phyloP scores from a whole-genome alignment of 2,329 filamentous ascomycete genomes.

The Shiraia sp. region DNA sequence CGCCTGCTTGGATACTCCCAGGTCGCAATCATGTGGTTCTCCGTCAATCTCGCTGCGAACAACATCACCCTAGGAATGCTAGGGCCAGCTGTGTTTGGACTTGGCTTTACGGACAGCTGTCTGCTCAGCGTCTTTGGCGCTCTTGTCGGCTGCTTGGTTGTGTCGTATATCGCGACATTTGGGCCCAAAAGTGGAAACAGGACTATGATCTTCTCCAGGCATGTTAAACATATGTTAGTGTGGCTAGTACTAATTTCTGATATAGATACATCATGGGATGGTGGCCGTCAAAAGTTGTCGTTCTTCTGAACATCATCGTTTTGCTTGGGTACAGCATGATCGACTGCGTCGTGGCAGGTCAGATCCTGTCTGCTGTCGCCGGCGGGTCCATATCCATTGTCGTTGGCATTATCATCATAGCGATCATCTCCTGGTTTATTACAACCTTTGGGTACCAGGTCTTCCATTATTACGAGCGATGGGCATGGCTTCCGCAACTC shows the following conservation, averaged over 20 bases:
- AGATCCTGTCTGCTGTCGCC: conserved; percentile 69
- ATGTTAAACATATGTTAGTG: no score
- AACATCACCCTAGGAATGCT: conserved; percentile 68
- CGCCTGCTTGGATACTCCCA: conserved; percentile 59
- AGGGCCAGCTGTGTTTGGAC: conserved; percentile 60
- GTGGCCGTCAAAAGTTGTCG: conserved; percentile 67
- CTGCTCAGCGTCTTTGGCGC: conserved; percentile 62
- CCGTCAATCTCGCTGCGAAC: conserved; percentile 65
- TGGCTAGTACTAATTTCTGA: no score
- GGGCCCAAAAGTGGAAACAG: conserved; percentile 64
- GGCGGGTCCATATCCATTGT: conserved; percentile 62
- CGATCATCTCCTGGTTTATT: conserved; percentile 64
- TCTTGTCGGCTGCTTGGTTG: conserved; percentile 57
- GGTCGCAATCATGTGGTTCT: conserved; percentile 63
- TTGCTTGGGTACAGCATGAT: conserved; percentile 66
- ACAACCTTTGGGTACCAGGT: conserved; percentile 69
- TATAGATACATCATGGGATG: conserved; percentile 66
- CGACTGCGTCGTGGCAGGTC: conserved; percentile 67
- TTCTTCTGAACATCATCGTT: conserved; percentile 65
- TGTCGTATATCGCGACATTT: conserved; percentile 65
- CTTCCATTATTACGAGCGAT: conserved; percentile 71
- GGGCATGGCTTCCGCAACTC: conserved; percentile 67
- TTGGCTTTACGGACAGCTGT: conserved; percentile 62
- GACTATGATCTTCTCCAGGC: conserved; percentile 61
- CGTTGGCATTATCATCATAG: conserved; percentile 69